Evolutionary conservation across 768 basidiomycete species (phyloP).

Genomic region (Antrodiella citrinella): DNA sequence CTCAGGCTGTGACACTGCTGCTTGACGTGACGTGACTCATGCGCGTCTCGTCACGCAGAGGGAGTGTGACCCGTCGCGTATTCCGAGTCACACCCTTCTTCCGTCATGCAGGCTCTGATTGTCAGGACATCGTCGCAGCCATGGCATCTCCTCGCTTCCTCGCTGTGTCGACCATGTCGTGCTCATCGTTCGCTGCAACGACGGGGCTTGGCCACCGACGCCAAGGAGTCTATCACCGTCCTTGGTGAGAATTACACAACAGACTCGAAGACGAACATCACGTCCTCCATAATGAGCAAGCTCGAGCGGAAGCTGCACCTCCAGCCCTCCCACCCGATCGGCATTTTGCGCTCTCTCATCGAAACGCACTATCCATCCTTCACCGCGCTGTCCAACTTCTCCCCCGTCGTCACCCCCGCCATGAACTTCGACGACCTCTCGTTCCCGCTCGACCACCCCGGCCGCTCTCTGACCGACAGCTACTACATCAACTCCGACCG

Average conservation of each 20-base stretch:
- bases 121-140: neutral
- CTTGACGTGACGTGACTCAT: neutral
- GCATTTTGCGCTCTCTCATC: slow-evolving; percentile 75
- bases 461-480: slow-evolving; percentile 81
- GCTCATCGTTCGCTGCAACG: neutral
- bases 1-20: neutral
- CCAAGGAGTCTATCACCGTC: slow-evolving; percentile 32
- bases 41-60: neutral
- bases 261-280: slow-evolving; percentile 82
- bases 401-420: slow-evolving; percentile 82
- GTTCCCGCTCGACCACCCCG: slow-evolving; percentile 90
- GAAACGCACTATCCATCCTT: slow-evolving; percentile 78
- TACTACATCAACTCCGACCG: slow-evolving; percentile 89
- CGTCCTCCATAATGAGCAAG: slow-evolving; percentile 78
- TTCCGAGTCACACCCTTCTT: neutral
- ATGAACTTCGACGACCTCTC: slow-evolving; percentile 97
- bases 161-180: neutral
- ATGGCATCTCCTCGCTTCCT: neutral
- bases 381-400: slow-evolving; percentile 65
- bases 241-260: slow-evolving; percentile 59
- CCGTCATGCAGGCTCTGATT: neutral
- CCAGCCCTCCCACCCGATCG: slow-evolving; percentile 74
- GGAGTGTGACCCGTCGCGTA: neutral
- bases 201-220: neutral
- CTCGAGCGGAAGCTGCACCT: slow-evolving; percentile 69